Percentiles rank a stretch among this genome's conserved stretches.
These are phyloP conservation scores for Tubosaeta brunneosetosa DNA, from an alignment of 768 basidiomycete genomes.

Conservation along the genomic window DNA sequence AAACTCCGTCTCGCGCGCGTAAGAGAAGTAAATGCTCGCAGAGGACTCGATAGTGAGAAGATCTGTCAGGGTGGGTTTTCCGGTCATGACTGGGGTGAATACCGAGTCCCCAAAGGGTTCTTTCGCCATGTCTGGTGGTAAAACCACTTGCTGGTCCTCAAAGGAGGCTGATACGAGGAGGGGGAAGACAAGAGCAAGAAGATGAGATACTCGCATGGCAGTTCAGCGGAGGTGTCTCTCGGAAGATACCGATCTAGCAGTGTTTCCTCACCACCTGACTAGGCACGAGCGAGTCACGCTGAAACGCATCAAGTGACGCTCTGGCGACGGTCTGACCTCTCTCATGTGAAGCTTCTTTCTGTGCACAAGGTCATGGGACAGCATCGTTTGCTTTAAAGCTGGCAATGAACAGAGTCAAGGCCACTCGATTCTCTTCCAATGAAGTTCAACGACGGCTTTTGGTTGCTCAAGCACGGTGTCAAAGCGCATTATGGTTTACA, in stretches of 20 bases:
- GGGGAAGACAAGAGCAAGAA: slow-evolving; percentile 29
- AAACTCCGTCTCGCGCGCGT: slow-evolving; percentile 68
- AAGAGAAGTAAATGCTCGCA: slow-evolving; percentile 80
- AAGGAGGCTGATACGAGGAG: slow-evolving; percentile 29
- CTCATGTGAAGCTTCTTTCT: background rate
- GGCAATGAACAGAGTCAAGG: background rate
- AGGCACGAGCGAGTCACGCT: too few relatives aligned
- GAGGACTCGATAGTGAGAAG: slow-evolving; percentile 71
- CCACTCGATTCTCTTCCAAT: slow-evolving; percentile 29
- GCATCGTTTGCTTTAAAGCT: background rate
- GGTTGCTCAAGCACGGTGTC: slow-evolving; percentile 60
- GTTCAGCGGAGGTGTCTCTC: background rate
- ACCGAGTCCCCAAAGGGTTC: slow-evolving; percentile 4
- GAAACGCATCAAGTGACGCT: background rate
- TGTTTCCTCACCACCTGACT: too few relatives aligned
- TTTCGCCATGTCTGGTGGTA: slow-evolving; percentile 14
- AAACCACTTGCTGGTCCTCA: slow-evolving; percentile 25
- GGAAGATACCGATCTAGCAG: slow-evolving; percentile 4
- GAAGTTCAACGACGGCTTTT: slow-evolving; percentile 75
- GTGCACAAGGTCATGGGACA: background rate
- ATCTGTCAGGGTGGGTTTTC: slow-evolving; percentile 62
- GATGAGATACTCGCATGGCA: slow-evolving; percentile 12
- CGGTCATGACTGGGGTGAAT: slow-evolving; percentile 37
- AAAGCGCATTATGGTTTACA: slow-evolving; percentile 60
- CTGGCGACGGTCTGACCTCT: too few relatives aligned